Base-by-base conservation (phyloP, 1,139 yeast genomes). In the Scheffersomyces illinoinensis region DNA sequence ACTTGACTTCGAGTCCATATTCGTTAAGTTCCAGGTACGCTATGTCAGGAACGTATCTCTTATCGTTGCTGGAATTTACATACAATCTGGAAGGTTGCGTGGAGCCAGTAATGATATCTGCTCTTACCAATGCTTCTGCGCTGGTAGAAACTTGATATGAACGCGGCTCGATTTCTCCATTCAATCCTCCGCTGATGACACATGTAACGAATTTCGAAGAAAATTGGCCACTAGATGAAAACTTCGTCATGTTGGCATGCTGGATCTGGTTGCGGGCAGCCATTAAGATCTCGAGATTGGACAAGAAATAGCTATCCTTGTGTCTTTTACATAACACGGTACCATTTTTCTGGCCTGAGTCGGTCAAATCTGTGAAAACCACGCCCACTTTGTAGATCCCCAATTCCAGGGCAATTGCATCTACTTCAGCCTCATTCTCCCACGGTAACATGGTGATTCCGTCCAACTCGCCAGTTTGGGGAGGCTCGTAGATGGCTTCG, bases 201-300 rank as follows among this genome's bases (percentile, higher is more conserved):
- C 98, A 93, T 0, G 99, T 95, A 26, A 93, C 95, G 71, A 92
- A 95, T 69, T 92, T 92, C 17, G 98, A 93, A 17, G 97, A 90
- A 70, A 84, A 95, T 50, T 72, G 69, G 1, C 93, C 93, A n/a
- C 83, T 75, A 48, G 82, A 84, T 48, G 91, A 83, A 83, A 88
- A 90, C 66, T 85, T 85, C 53, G 91, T 82, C 14, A 76, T 71
- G 71, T 89, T 91, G n/a, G 93, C 91, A 67, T 85, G 79, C 59
- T 76, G 75, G 23, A 81, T 71, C 74, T 96, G 99, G 74, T 90
- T 82, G 62, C 84, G 82, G 0, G 97, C 95, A 1, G 98, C 92
- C 84, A 93, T 88, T n/a, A 86, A 72, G 10, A 92, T 87, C 73
- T 96, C 99, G 53, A 93, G 76, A 47, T 97, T 91, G 2, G 96